Conservation (phyloP, 768 basidiomycete genomes). For the Mycena pura region DNA sequence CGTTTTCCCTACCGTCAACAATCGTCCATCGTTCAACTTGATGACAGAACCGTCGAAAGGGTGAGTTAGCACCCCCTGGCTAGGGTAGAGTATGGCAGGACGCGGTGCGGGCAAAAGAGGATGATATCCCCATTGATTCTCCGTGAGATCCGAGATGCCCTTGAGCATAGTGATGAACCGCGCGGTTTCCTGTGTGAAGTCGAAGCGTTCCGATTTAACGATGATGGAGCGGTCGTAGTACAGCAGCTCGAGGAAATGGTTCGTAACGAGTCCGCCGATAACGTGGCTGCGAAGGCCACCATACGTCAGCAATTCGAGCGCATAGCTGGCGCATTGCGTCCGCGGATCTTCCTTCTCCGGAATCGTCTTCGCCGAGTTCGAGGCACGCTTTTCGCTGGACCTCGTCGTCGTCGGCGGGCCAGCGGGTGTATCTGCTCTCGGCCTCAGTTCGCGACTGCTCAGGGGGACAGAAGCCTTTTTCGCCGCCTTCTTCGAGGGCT, state of each 20-base stretch:
- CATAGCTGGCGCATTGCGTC: conserved; percentile 30
- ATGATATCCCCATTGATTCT: neutral
- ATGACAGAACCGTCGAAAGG: no score
- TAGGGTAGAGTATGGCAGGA: no score
- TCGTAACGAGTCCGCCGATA: conserved; percentile 19
- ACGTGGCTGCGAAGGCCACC: no score
- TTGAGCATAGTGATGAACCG: neutral
- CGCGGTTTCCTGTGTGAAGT: no score
- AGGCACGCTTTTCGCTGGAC: no score
- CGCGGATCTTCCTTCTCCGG: neutral
- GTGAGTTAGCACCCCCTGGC: no score
- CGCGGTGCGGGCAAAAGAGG: neutral
- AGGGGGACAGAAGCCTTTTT: neutral
- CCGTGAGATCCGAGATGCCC: neutral
- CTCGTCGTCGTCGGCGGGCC: no score
- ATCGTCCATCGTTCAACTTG: no score
- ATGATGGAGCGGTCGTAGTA: conserved; percentile 16
- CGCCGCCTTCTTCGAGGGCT: neutral
- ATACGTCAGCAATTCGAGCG: no score
- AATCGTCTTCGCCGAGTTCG: neutral
- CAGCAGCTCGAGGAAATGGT: conserved; percentile 26
- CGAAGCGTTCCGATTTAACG: no score
- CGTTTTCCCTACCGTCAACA: no score
- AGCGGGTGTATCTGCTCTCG: no score
- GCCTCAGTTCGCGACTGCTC: neutral